Percentiles rank a stretch among this genome's conserved stretches.
Conservation (phyloP, 306 rosid species). For the Citrullus colocynthis region DNA sequence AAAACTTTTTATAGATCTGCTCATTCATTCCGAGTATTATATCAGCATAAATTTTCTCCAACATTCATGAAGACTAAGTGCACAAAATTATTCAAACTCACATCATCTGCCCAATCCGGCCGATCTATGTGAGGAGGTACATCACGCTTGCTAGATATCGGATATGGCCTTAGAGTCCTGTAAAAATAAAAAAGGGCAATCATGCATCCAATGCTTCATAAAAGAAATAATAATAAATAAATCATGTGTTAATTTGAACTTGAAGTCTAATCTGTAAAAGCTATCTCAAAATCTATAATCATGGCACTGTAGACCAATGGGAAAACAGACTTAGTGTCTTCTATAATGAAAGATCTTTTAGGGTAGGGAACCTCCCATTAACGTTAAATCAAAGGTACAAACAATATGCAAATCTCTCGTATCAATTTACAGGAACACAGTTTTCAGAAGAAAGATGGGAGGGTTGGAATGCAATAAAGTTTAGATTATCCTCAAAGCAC, state of each 20-base stretch:
- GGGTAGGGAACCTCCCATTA: neutral
- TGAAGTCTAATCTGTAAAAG: neutral
- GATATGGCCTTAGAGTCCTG: slow-evolving; percentile 72
- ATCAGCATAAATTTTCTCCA: neutral
- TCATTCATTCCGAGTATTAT: neutral
- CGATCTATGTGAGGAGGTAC: slow-evolving; percentile 56
- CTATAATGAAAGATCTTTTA: neutral
- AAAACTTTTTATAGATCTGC: neutral
- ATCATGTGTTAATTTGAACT: neutral
- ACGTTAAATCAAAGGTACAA: neutral
- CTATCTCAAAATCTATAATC: neutral
- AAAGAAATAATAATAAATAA: neutral
- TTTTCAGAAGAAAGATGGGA: neutral
- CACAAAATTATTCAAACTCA: slow-evolving; percentile 26
- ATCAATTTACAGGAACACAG: neutral
- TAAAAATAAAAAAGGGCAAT: slow-evolving; percentile 16
- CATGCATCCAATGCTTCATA: slow-evolving; percentile 4
- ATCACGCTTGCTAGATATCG: slow-evolving; percentile 46
- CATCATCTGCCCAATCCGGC: slow-evolving; percentile 93
- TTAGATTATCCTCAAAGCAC: neutral
- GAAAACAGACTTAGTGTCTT: neutral
- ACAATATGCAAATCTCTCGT: neutral
- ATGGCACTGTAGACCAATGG: neutral
- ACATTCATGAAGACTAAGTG: neutral
- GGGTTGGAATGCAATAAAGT: neutral